A percentile compares a stretch with the other conserved stretches of the same genome.
Evolutionary conservation across 345 rosid genomes (phyloP).

Genomic region (Gossypium australe): DNA sequence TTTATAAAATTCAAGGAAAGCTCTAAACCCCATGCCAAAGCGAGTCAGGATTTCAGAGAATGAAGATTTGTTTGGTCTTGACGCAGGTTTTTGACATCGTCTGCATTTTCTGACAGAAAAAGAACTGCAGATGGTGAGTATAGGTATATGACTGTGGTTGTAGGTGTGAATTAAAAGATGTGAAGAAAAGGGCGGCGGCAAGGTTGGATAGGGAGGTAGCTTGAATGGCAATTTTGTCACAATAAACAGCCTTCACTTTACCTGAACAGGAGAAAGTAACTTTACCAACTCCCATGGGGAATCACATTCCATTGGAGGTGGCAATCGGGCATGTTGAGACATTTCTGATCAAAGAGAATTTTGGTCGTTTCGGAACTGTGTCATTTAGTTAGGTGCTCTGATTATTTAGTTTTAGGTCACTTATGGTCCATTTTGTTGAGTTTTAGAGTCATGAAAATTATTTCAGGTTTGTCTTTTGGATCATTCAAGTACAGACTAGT

Average conservation of each 20-base stretch:
- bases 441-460: neutral
- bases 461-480: neutral
- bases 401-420: neutral
- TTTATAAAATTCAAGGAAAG: neutral
- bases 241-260: neutral
- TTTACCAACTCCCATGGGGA: neutral
- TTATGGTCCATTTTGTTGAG: neutral
- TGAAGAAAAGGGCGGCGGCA: neutral
- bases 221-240: neutral
- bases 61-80: neutral
- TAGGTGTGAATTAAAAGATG: neutral
- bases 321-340: neutral
- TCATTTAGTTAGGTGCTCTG: no score
- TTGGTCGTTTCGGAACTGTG: no score
- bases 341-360: no score
- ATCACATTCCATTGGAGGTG: neutral
- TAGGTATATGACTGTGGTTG: neutral
- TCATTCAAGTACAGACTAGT: neutral
- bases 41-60: neutral
- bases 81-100: neutral
- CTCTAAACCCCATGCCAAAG: neutral
- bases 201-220: neutral
- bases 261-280: neutral
- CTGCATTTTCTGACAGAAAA: neutral
- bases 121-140: neutral